Conservation (phyloP, 1,284 basidiomycete genomes). For the Peniophora sp. region DNA sequence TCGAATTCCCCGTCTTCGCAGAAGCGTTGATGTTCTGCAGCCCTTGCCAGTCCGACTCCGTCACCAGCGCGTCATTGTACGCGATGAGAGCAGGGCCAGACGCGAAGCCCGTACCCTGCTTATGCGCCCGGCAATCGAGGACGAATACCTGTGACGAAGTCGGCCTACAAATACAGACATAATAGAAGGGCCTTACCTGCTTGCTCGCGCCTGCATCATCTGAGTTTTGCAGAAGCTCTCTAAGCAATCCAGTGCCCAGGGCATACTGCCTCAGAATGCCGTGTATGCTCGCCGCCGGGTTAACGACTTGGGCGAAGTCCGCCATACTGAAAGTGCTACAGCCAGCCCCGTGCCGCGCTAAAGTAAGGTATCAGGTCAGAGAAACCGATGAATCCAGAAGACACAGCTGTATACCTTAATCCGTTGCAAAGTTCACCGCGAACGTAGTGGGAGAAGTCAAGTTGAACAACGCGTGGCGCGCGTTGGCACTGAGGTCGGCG, state of each 20-base stretch:
- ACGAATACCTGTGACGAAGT: slow-evolving; percentile 28
- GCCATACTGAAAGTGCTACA: too few relatives aligned
- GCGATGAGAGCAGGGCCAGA: slow-evolving; percentile 42
- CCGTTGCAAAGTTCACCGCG: too few relatives aligned
- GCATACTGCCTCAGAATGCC: slow-evolving; percentile 35
- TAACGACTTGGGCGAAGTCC: slow-evolving; percentile 14
- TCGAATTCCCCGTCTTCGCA: slow-evolving; percentile 34
- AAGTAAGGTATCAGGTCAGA: too few relatives aligned
- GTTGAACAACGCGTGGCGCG: too few relatives aligned
- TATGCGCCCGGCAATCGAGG: slow-evolving; percentile 28
- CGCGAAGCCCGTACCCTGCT: slow-evolving; percentile 14
- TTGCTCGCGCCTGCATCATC: slow-evolving; percentile 30
- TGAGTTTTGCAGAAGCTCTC: slow-evolving; percentile 40
- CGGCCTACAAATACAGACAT: neutral
- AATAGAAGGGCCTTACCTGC: slow-evolving; percentile 13
- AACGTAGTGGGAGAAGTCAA: too few relatives aligned
- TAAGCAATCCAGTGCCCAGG: slow-evolving; percentile 31
- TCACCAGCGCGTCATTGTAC: slow-evolving; percentile 34
- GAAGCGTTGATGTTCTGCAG: slow-evolving; percentile 36
- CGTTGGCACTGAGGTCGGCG: too few relatives aligned
- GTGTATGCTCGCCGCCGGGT: slow-evolving; percentile 17
- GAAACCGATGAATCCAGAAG: too few relatives aligned
- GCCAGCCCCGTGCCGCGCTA: too few relatives aligned
- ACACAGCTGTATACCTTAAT: too few relatives aligned
- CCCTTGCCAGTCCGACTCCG: slow-evolving; percentile 34